Conservation (phyloP, 1,139 yeast species). For the Kodamaea arcana region DNA sequence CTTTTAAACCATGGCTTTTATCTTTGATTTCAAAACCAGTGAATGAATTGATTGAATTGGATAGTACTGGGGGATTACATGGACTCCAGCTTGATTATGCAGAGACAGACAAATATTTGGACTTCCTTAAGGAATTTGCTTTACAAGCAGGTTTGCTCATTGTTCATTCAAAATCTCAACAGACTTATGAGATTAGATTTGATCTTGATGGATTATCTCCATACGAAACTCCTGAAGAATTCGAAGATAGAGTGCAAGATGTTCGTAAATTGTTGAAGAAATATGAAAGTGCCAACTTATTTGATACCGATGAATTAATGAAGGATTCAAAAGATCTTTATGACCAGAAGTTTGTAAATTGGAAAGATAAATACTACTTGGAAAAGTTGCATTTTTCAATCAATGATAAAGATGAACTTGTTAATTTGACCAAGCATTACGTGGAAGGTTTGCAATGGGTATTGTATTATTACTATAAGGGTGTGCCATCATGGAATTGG, state of each 20-base stretch:
- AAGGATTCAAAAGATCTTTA: constrained; percentile 62
- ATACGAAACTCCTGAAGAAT: constrained; percentile 60
- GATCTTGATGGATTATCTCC: constrained; percentile 75
- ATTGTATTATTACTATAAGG: constrained; percentile 79
- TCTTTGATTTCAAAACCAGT: constrained; percentile 31
- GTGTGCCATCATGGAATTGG: constrained; percentile 96
- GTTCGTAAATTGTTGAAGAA: constrained; percentile 49
- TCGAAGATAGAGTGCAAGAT: constrained; percentile 43
- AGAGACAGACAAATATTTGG: constrained; percentile 47
- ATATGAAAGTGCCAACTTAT: constrained; percentile 69
- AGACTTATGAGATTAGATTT: constrained; percentile 53
- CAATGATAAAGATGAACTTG: constrained; percentile 52
- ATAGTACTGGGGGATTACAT: constrained; percentile 45
- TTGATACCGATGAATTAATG: constrained; percentile 59
- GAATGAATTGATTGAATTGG: constrained; percentile 28
- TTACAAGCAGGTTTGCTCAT: constrained; percentile 63
- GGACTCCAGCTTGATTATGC: constrained; percentile 46
- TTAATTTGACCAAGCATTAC: constrained; percentile 71
- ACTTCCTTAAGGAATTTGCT: constrained; percentile 59
- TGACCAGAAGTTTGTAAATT: constrained; percentile 65
- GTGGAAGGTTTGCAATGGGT: constrained; percentile 97
- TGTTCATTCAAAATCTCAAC: constrained; percentile 54
- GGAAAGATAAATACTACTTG: constrained; percentile 83
- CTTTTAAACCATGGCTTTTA: constrained; percentile 66
- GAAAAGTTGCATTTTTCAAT: constrained; percentile 70